Evolutionary conservation across 306 rosid species (phyloP).

Genomic region (Ormosia semicastrata): DNA sequence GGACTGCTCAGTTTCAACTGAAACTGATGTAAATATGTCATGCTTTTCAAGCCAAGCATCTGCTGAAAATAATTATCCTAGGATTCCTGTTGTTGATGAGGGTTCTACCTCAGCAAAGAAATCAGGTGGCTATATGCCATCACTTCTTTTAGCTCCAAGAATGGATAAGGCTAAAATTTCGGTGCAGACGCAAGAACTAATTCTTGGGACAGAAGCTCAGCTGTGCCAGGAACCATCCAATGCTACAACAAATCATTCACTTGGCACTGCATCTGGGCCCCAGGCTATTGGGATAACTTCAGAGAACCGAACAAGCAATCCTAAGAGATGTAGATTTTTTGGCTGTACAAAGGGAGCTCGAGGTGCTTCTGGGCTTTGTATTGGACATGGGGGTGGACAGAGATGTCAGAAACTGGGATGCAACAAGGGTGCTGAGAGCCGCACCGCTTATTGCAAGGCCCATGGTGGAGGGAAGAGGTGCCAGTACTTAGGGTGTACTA

Average conservation of each 20-base stretch:
- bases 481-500: conserved; percentile 86
- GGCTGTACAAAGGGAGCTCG: conserved; percentile 90
- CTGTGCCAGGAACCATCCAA: conserved; percentile 47
- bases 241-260: conserved; percentile 51
- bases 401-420: conserved; percentile 98
- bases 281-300: conserved; percentile 46
- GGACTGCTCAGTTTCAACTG: conserved; percentile 63
- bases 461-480: conserved; percentile 99
- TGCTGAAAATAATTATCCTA: conserved; percentile 40
- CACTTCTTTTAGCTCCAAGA: conserved; percentile 88
- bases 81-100: conserved; percentile 76
- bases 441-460: conserved; percentile 96
- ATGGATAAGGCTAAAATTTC: conserved; percentile 42
- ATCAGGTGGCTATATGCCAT: conserved; percentile 94
- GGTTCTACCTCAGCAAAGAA: conserved; percentile 91
- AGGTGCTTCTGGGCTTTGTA: conserved; percentile 96
- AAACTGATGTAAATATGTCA: conserved; percentile 44
- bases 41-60: conserved; percentile 49
- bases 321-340: conserved; percentile 68
- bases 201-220: conserved; percentile 42
- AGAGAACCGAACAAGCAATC: conserved; percentile 52
- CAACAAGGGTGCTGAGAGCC: conserved; percentile 97
- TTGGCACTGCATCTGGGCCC: conserved; percentile 49
- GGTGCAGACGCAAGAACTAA: conserved; percentile 42
- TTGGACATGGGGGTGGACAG: conserved; percentile 99